Evolutionary conservation across 805 yeast species (phyloP), one percentile per base, ranked within the genome.

Genomic region (Geotrichum ghanense): DNA sequence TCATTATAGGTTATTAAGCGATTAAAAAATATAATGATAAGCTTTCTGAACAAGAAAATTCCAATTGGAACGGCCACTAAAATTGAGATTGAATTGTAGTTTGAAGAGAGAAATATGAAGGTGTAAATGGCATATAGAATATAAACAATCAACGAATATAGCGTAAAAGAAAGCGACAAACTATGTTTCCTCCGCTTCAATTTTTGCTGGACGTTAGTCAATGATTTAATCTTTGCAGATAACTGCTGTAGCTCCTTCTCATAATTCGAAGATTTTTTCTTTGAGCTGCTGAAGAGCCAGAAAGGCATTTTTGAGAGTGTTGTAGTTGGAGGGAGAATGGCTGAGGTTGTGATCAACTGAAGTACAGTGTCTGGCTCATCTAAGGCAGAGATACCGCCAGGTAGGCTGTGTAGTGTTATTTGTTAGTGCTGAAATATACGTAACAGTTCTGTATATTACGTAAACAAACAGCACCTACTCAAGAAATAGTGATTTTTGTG

Each of bases 1-100:
- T 61, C 59, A 22, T 59, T 50, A 20, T 54, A 51, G 26, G 41
- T 37, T 22, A 52, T 51, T 43, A 54, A 55, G 49, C 58, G 57
- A 37, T 45, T 48, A 42, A 52, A 51, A n/a, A 49, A 31, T n/a
- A 45, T 19, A 10, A 45, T 50, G 20, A 59, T 46, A 27, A 41
- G 9, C 19, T 44, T 40, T 34, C 54, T 42, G 3, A 49, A 24
- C 27, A 22, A 19, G 51, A 53, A 55, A 21, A 54, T 57, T 3
- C 46, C 46, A 2, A 52, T 47, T 2, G 59, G 57, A 6, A 48
- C 46, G 0, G 41, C 46, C 2, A 55, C 42, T 27, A 50, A 41
- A 4, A 37, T 44, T 2, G 45, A 44, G 24, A 49, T 7, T 19
- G 45, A 42, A n/a, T 31, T 31, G 17, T 6, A 31, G 14, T 19